Base-by-base conservation (phyloP, 176 grass and related monocot species). In the Bonia amplexicaulis region DNA sequence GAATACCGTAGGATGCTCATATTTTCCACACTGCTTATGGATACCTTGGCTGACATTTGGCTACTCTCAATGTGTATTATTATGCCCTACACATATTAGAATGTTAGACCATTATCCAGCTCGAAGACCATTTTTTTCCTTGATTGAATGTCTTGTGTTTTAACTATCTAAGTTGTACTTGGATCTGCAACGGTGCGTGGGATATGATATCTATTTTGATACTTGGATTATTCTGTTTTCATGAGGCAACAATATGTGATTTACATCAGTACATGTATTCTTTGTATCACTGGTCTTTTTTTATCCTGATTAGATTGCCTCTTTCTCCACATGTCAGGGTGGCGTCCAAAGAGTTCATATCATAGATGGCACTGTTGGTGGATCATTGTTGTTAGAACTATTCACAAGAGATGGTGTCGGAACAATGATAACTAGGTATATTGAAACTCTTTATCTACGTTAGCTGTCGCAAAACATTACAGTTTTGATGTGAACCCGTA, bases 301-400 rank as follows among this genome's bases (percentile, higher is more conserved):
- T 82, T 55, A 58, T 48, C 66, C 84, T 90, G 72, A 85, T 70
- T 85, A 57, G 22, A 40, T 25, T 58, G 71, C 23, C 11, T 76
- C 15, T 26, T 77, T 47, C 45, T 67, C 61, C 47, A 66, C 46
- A 48, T 82, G 29, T 77, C 89, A 98, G 95, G 95, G 95, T 70
- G 95, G 95, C 68, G 95, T 98, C 23, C 93, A 95, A 82, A 92
- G 95, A 92, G 95, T 98, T 64, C 95, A 98, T 90, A 89, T 98
- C 42, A 79, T 98, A 84, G 95, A 98, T 87, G 95, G 95, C 41
- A 98, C 89, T 84, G 89, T 92, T 83, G 89, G 85, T 37, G 95
- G 95, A 71, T 82, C 93, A n/a, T 90, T 98, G 74, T 82, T 98
- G 82, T 75, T 98, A 44, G 95, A 98, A 84, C 69, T 98, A 87